Base-by-base conservation (phyloP, 2,329 filamentous ascomycete species). In the Pseudocercospora pini-densiflorae region DNA sequence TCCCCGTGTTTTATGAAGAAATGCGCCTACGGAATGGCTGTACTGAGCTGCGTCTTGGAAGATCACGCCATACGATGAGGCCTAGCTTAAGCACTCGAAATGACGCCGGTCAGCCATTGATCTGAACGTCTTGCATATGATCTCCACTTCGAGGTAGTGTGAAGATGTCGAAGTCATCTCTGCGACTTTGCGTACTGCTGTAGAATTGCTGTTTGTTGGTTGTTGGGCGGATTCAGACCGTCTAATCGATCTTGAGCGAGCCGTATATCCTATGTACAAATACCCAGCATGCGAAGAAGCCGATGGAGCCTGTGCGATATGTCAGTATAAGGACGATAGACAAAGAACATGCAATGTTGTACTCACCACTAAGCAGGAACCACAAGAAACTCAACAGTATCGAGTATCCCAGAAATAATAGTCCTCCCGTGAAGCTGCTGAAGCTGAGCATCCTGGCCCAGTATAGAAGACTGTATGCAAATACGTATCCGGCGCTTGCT, bases 201-300 rank as follows among this genome's bases (percentile, higher is more conserved):
- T n/a, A 43, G 16, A 43, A 19, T 43, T 43, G 16, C 40, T 43
- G 40, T 43, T 6, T 9, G 19, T 43, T 6, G 40, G 19, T 43
- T n/a, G 16, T 7, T 19, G 40, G 40, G 40, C 40, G 16, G 8
- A 7, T 43, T 43, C 16, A 43, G 16, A 43, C 40, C 40, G 5
- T 1, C 8, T 31, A 99, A 78, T 99, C 95, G 71, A 99, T 93
- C 85, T 99, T 99, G 83, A 99, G 97, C n/a, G 94, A 97, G 24
- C 89, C 84, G 79, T 99, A 99, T 68, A 99, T 99, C 79, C 92
- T 94, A 72, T 92, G 88, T 61, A 97, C 91, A 78, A 99, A 99
- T 77, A 91, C 87, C 92, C 94, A 98, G 78, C 93, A 96, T 8
- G 95, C 89, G 74, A 97, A 93, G 83, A 95, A 97, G 63, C 95